These are phyloP conservation scores for Mycena galopus DNA, from an alignment of 768 basidiomycete genomes.

Conservation along the genomic window DNA sequence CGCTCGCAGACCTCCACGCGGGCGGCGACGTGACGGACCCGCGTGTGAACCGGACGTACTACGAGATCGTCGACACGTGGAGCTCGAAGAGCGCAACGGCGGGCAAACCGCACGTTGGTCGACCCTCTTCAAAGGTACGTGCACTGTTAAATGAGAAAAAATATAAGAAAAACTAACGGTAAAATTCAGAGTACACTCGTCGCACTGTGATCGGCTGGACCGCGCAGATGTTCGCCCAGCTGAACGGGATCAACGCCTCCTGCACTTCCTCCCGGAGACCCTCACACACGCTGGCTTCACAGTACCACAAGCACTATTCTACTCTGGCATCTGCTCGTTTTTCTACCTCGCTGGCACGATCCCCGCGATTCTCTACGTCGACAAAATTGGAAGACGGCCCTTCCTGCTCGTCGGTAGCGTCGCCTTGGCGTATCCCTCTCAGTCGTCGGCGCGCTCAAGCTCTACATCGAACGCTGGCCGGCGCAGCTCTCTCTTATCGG, in stretches of 20 bases:
- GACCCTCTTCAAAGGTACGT: constrained; percentile 63
- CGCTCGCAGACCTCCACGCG: constrained; percentile 71
- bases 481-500: constrained; percentile 41
- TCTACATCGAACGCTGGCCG: constrained; percentile 54
- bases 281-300: constrained; percentile 64
- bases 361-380: constrained; percentile 67
- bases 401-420: constrained; percentile 64
- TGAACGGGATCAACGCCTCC: constrained; percentile 71
- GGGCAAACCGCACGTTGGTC: constrained; percentile 52
- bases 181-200: constrained; percentile 63
- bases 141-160: no score
- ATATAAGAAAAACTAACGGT: no score
- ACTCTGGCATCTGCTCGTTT: constrained; percentile 60
- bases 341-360: constrained; percentile 64
- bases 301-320: constrained; percentile 57
- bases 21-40: constrained; percentile 59
- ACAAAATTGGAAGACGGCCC: constrained; percentile 63
- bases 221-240: constrained; percentile 68
- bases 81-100: constrained; percentile 44
- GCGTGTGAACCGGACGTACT: constrained; percentile 59
- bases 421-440: constrained; percentile 60
- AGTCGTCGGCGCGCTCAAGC: constrained; percentile 67
- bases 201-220: constrained; percentile 65
- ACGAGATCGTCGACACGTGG: constrained; percentile 57
- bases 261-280: constrained; percentile 70